A percentile compares a stretch with the other conserved stretches of the same genome.
Conservation (phyloP, 345 rosid species). For the Dovyalis caffra region DNA sequence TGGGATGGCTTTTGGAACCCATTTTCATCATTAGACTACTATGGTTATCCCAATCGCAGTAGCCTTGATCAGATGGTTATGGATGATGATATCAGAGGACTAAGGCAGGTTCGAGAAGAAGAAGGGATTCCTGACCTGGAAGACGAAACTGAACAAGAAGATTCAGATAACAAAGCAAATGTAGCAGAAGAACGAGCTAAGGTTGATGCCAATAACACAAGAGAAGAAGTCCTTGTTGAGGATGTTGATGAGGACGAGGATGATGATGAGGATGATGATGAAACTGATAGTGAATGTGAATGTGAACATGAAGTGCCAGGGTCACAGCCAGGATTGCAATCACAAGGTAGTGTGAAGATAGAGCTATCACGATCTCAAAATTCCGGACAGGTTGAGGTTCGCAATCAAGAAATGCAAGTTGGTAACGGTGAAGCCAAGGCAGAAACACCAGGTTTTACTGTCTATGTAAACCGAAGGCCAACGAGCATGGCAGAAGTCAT, state of each 20-base stretch:
- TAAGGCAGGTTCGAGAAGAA: constrained; percentile 91
- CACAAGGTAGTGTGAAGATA: constrained; percentile 39
- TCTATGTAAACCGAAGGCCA: constrained; percentile 83
- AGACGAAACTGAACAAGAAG: constrained; percentile 67
- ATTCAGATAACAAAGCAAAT: constrained; percentile 34
- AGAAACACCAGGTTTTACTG: constrained; percentile 81
- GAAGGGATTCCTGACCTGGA: constrained; percentile 94
- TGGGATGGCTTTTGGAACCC: constrained; percentile 99
- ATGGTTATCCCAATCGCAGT: constrained; percentile 56
- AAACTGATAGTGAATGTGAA: constrained; percentile 40
- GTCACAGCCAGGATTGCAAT: constrained; percentile 28
- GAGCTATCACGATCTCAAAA: constrained; percentile 52
- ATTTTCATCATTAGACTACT: constrained; percentile 81
- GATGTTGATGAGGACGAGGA: constrained; percentile 59
- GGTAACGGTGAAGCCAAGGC: constrained; percentile 39
- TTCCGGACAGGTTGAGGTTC: constrained; percentile 50
- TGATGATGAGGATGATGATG: constrained; percentile 46
- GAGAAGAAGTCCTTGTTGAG: constrained; percentile 74
- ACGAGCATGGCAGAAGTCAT: constrained; percentile 94
- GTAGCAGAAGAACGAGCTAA: constrained; percentile 34
- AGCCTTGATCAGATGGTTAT: constrained; percentile 56
- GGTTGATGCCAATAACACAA: constrained; percentile 25
- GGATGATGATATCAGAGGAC: constrained; percentile 78
- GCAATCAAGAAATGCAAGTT: constrained; percentile 52
- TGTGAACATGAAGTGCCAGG: constrained; percentile 34